These are phyloP conservation scores for Paramecium biaurelia DNA, from an alignment of 73 alveolate species.

Conservation along the genomic window DNA sequence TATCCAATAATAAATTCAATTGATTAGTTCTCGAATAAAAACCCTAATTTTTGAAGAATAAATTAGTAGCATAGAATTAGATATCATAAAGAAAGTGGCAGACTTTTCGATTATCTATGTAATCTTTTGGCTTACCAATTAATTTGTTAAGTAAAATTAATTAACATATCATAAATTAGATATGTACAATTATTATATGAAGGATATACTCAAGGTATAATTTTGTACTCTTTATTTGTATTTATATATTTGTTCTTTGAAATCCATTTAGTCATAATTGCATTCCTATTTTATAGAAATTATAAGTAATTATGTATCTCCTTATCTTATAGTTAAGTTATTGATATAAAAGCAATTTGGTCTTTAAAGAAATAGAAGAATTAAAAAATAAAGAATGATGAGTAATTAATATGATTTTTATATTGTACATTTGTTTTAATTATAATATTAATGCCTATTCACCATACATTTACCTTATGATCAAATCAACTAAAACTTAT, in stretches of 20 bases:
- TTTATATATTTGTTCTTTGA: not conserved
- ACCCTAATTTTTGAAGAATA: not conserved
- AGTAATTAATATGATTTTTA: not conserved
- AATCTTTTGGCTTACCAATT: not conserved
- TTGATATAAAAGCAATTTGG: not conserved
- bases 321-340: not conserved
- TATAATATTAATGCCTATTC: not conserved
- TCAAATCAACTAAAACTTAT: not conserved
- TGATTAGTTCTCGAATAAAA: not conserved
- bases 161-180: not conserved
- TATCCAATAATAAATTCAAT: not conserved
- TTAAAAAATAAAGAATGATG: not conserved
- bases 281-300: not conserved
- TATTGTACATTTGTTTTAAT: not conserved
- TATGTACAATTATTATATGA: not conserved
- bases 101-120: not conserved
- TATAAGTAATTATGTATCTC: not conserved
- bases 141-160: not conserved
- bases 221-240: not conserved
- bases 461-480: not conserved
- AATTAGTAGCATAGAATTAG: not conserved
- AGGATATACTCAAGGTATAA: not conserved
- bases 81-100: not conserved
- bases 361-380: not conserved
- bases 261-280: constrained; percentile 7